Base-by-base conservation (phyloP, 176 grass and related monocot genomes). In the Canna indica region DNA sequence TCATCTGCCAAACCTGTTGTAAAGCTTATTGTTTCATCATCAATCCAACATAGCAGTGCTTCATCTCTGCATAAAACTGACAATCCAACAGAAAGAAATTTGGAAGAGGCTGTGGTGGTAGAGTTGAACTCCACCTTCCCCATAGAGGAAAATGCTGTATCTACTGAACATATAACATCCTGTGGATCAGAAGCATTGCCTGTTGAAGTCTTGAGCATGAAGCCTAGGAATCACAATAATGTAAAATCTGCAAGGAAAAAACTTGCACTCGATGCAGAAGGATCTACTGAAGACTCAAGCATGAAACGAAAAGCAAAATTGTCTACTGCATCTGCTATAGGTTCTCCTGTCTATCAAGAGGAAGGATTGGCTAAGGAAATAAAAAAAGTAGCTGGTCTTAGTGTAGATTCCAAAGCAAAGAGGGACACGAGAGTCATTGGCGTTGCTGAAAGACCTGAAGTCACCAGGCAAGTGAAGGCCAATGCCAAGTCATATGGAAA, bases 341-440 rank as follows among this genome's bases (percentile, higher is more conserved):
- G 20, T 25, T 17, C 13, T 18, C 17, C 60, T 33, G 12, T 35
- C n/a, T 17, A 61, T 32, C 48, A 36, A 61, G 26, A 12, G 22
- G 73, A 7, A 33, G 36, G 41, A 47, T 73, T 45, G 77, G 61
- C 57, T 44, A 41, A 27, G 15, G 32, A 32, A 32, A 33, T 39
- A 27, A 46, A 29, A 14, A 36, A 42, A 24, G 11, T 48, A 14
- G 67, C 10, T 12, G 15, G 13, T 45, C 67, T 13, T 16, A 69
- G 27, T 22, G 15, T 72, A 76, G 80, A 60, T 73, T 70, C n/a
- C 76, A 62, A 47, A 20, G 47, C 39, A 79, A 30, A 34, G 32
- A 68, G 29, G 50, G 78, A 79, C 18, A 24, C 47, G 42, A 77
- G 7, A 59, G 27, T 3, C 9, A 1, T 20, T 28, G 36, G 54